Base-by-base conservation (phyloP, 192 early-diverging fungal genomes). In the Mortierella antarctica region DNA sequence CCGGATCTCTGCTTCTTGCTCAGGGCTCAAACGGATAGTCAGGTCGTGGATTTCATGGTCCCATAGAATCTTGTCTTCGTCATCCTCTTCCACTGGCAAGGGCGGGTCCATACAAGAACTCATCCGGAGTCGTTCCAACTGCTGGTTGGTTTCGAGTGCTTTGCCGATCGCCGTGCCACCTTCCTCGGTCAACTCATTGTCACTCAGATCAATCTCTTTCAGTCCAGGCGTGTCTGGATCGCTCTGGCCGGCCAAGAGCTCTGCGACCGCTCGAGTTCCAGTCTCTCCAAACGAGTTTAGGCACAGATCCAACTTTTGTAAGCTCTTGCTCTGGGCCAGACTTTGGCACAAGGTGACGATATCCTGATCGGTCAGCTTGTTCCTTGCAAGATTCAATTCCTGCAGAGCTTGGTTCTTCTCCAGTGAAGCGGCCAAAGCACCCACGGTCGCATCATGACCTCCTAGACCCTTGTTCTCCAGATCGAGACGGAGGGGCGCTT, bases 391-490 rank as follows among this genome's bases (percentile, higher is more conserved):
- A 31, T 80, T 82, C 17, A 89, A 41, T 45, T 83, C 71, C 41
- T 75, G n/a, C 9, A 87, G 39, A 15, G 39, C 21, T 0, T 8
- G 53, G 44, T 84, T 84, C 57, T 80, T 79, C 4, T 56, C 56
- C 41, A 84, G 44, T 6, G 73, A 57, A 12, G 76, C 57, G 5
- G 65, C 65, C 40, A 74, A 23, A 9, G 48, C 57, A 21, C 14
- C 13, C 8, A 74, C 51, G 41, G 65, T 74, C 0, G 50, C 60
- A 2, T 52, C 57, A 13, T 82, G 48, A 39, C 71, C 59, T 9
- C 65, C 74, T 21, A 89, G 54, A 0, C 87, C 84, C 58, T 89
- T 89, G 55, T 89, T 88, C 45, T 89, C 88, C 42, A 89, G 65
- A 80, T 89, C 86, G 2, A 89, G 21, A 8, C 83, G 82, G 12